These are phyloP conservation scores for Hypoxylon sp. DNA, from an alignment of 2,329 filamentous ascomycete genomes.

Conservation along the genomic window DNA sequence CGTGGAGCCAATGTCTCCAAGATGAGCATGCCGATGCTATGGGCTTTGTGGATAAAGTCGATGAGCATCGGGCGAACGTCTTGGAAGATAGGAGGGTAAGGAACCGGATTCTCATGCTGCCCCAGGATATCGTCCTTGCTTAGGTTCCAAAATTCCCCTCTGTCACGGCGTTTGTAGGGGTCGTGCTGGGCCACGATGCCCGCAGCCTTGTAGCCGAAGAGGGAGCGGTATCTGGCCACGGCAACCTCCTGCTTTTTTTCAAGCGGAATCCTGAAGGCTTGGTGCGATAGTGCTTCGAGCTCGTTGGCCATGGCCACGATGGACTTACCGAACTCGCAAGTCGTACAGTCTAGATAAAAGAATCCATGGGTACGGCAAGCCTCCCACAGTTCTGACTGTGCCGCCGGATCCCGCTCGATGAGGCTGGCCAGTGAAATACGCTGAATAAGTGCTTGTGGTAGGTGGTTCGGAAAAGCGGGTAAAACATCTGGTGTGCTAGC, in stretches of 20 bases:
- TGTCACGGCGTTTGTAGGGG: not conserved
- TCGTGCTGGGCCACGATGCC: not conserved
- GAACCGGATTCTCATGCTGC: not conserved
- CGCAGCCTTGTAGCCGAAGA: not conserved
- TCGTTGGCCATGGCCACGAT: not conserved
- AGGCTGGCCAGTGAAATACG: not conserved
- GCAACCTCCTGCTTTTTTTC: not conserved
- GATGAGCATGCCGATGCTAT: not conserved
- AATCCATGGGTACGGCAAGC: constrained; percentile 1
- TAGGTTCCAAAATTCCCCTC: not conserved
- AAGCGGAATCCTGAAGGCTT: not conserved
- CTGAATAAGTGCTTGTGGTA: not conserved
- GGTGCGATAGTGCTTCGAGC: not conserved
- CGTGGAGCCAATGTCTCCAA: not conserved
- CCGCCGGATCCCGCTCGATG: not conserved
- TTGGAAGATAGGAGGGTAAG: not conserved
- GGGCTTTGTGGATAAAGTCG: not conserved
- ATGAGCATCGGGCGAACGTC: not conserved
- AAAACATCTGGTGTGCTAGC: not conserved
- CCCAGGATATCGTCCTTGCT: not conserved
- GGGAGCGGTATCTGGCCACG: not conserved
- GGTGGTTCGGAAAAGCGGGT: not conserved
- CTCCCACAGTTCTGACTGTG: not conserved
- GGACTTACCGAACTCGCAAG: not conserved
- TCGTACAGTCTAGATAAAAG: not conserved